Conservation (phyloP, 305 asterid species). For the Solanum hybrid region DNA sequence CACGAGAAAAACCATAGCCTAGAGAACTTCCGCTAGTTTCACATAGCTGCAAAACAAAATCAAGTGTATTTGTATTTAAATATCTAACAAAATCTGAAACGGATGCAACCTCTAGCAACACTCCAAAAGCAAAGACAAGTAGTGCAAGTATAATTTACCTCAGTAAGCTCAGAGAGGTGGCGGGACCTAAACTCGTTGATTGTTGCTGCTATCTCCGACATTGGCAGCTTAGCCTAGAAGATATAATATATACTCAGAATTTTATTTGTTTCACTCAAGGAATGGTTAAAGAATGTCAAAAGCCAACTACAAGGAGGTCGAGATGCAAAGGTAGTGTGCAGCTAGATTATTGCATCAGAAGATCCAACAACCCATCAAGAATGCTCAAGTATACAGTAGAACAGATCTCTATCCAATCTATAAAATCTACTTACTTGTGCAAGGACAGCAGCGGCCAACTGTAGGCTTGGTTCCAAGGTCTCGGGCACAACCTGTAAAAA, state of each 20-base stretch:
- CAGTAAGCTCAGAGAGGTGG: slow-evolving; percentile 95
- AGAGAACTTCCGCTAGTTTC: slow-evolving; percentile 87
- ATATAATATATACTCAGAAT: background rate
- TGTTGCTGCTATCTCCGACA: slow-evolving; percentile 86
- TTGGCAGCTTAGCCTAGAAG: slow-evolving; percentile 78
- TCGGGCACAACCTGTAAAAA: slow-evolving; percentile 42
- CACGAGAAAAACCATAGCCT: slow-evolving; percentile 73
- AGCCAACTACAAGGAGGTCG: background rate
- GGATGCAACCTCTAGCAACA: background rate
- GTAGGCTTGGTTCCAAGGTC: slow-evolving; percentile 51
- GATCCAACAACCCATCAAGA: background rate
- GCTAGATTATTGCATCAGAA: background rate
- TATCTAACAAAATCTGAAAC: background rate
- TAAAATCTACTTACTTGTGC: slow-evolving; percentile 33
- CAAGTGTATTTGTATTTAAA: background rate
- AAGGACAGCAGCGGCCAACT: slow-evolving; percentile 51
- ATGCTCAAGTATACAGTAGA: background rate
- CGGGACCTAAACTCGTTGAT: slow-evolving; percentile 94
- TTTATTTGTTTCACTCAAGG: background rate
- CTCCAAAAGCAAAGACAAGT: background rate
- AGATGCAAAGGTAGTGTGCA: background rate
- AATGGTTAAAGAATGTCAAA: background rate
- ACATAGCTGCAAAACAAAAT: slow-evolving; percentile 48
- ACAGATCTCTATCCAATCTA: background rate
- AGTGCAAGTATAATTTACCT: slow-evolving; percentile 41